Evolutionary conservation across 2,329 filamentous ascomycete species (phyloP).

Genomic region (Seiridium cupressi): DNA sequence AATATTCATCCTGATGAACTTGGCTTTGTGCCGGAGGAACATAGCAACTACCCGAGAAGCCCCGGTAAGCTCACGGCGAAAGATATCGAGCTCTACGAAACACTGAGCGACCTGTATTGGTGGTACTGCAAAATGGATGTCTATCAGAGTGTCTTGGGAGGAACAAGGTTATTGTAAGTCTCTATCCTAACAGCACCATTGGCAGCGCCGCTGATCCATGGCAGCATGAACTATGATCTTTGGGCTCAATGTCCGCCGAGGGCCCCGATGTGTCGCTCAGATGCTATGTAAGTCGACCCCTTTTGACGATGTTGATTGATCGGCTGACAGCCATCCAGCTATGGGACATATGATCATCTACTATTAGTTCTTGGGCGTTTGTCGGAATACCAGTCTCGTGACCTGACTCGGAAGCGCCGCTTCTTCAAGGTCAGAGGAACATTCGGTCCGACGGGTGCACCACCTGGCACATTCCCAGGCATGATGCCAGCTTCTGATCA

Average conservation of each 20-base stretch:
- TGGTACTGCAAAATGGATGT: conserved; percentile 95
- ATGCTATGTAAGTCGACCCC: conserved; percentile 59
- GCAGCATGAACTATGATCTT: conserved; percentile 72
- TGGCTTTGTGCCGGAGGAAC: conserved; percentile 34
- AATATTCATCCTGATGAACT: conserved; percentile 52
- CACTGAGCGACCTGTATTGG: conserved; percentile 86
- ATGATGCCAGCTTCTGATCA: conserved; percentile 53
- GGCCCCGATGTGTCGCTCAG: conserved; percentile 71
- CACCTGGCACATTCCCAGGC: conserved; percentile 49
- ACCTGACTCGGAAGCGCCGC: conserved; percentile 75
- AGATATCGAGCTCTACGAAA: conserved; percentile 79
- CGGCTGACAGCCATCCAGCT: conserved; percentile 48
- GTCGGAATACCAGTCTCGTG: conserved; percentile 73
- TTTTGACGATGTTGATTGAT: no score
- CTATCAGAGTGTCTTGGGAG: conserved; percentile 86
- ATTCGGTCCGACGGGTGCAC: conserved; percentile 48
- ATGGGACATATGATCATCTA: conserved; percentile 86
- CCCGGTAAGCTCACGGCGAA: conserved; percentile 42
- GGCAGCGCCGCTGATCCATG: conserved; percentile 6
- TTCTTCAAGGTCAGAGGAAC: conserved; percentile 56
- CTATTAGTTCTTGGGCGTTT: conserved; percentile 79
- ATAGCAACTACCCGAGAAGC: conserved; percentile 23
- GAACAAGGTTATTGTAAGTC: conserved; percentile 79
- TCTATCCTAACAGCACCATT: not conserved
- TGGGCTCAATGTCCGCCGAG: conserved; percentile 90